phyloP scores from a whole-genome alignment of 2,329 filamentous ascomycete genomes.

The Helotiales sp. region DNA sequence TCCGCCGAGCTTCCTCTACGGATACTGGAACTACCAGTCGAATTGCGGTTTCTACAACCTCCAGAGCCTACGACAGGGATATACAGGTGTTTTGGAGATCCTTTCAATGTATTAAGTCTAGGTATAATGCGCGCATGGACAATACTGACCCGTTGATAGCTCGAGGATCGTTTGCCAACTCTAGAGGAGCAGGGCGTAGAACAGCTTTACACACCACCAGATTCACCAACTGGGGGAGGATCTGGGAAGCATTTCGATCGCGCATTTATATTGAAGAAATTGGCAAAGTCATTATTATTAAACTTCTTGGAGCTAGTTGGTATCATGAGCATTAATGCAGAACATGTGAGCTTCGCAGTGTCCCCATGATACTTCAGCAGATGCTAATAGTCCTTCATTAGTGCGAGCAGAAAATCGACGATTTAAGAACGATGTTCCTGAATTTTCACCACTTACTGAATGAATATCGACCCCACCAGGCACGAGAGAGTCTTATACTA shows the following conservation, averaged over 20 bases:
- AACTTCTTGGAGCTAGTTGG: conserved; percentile 87
- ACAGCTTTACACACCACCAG: conserved; percentile 58
- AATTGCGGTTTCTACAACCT: conserved; percentile 77
- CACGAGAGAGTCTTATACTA: conserved; percentile 80
- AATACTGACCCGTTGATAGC: conserved; percentile 35
- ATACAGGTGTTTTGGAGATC: conserved; percentile 73
- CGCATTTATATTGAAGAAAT: conserved; percentile 68
- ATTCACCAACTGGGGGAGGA: conserved; percentile 38
- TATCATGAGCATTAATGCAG: conserved; percentile 65
- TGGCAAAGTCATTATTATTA: conserved; percentile 81
- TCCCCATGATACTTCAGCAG: neutral
- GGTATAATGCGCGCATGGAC: no score
- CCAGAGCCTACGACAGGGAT: conserved; percentile 70
- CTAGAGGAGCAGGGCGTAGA: conserved; percentile 71
- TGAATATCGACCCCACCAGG: conserved; percentile 91
- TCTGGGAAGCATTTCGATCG: conserved; percentile 57
- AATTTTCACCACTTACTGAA: conserved; percentile 95
- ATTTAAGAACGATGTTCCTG: conserved; percentile 79
- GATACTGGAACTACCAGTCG: conserved; percentile 42
- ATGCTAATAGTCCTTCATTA: conserved; percentile 35
- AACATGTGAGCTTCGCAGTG: conserved; percentile 40
- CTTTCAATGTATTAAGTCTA: conserved; percentile 63
- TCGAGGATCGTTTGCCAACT: conserved; percentile 62
- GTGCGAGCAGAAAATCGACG: conserved; percentile 70
- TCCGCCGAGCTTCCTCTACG: conserved; percentile 31